Evolutionary conservation across 345 rosid species (phyloP), one percentile per base, ranked within the genome.

Genomic region (Balakata baccata): DNA sequence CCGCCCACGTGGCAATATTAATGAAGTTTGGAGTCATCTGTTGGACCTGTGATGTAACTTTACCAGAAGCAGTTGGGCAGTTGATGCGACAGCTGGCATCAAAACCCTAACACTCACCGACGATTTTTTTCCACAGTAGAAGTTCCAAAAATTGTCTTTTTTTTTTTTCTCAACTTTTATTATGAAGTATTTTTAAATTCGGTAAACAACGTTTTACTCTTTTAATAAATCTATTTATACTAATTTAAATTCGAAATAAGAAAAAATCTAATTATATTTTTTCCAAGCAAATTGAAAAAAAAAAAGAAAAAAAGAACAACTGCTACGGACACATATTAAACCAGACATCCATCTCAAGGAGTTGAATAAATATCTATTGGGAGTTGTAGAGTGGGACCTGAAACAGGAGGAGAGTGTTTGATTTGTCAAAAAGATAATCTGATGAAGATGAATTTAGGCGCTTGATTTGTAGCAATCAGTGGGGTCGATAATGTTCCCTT

Each of bases 31-130:
- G 83, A 71, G 75, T 41, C 41, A 56, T 54, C 11, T 18, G 23
- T 67, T 14, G 73, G 78, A 74, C 69, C 54, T 34, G 34, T 59
- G 74, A 65, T 17, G 78, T 71, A 78, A 71, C 74, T 73, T 67
- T 18, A 47, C 78, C 43, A 69, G 85, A 84, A 77, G 85, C 85
- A 75, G 87, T 77, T 81, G 78, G 83, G 81, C 81, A 69, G 83
- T 84, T 84, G 81, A 76, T 63, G 16, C 4, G 16, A 49, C 66
- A 75, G 81, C 83, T 81, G 80, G 78, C 80, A 68, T 25, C 34
- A 29, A 29, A 29, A 29, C 34, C 34, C 34, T 29, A 29, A 29
- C 34, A 29, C 34, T 29, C 60, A 70, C 81, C 84, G 79, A 75
- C 78, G 70, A 14, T 1, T 43, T 58, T 46, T n/a, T n/a, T n/a